These are phyloP conservation scores for Chalara sp. DNA, from an alignment of 2,329 filamentous ascomycete species.

Conservation along the genomic window DNA sequence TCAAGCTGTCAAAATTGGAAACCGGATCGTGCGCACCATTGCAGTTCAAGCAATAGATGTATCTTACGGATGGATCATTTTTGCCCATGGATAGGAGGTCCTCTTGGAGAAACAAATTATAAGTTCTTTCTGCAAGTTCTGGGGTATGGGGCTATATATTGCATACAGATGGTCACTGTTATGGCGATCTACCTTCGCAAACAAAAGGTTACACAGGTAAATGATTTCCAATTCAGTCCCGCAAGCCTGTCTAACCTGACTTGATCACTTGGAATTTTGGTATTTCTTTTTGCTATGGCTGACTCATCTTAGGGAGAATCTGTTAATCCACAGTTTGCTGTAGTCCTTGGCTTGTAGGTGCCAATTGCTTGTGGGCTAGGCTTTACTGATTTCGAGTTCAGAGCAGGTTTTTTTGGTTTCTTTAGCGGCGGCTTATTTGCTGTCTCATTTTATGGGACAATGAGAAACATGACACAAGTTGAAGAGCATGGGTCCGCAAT, in stretches of 20 bases:
- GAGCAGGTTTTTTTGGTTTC: slow-evolving; percentile 65
- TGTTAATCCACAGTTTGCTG: slow-evolving; percentile 56
- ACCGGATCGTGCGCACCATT: slow-evolving; percentile 80
- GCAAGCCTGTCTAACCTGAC: neutral
- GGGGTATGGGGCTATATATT: slow-evolving; percentile 64
- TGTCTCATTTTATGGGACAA: slow-evolving; percentile 63
- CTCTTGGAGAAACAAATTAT: slow-evolving; percentile 79
- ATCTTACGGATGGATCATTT: slow-evolving; percentile 92
- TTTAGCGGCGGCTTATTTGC: slow-evolving; percentile 73
- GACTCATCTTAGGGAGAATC: slow-evolving; percentile 15
- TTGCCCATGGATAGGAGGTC: slow-evolving; percentile 93
- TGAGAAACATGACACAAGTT: slow-evolving; percentile 76
- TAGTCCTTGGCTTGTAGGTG: slow-evolving; percentile 54
- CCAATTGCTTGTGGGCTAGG: slow-evolving; percentile 1
- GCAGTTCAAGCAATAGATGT: slow-evolving; percentile 79
- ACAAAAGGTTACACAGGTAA: slow-evolving; percentile 29
- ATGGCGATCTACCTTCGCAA: slow-evolving; percentile 54
- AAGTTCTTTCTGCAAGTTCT: slow-evolving; percentile 92
- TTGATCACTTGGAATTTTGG: slow-evolving; percentile 7
- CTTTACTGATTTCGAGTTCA: slow-evolving; percentile 8
- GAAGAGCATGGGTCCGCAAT: slow-evolving; percentile 58
- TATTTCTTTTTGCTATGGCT: neutral
- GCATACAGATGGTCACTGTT: slow-evolving; percentile 54
- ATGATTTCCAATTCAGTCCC: slow-evolving; percentile 1
- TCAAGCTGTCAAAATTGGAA: slow-evolving; percentile 80